Evolutionary conservation across 164 flowering plant genomes (phyloP), one percentile per base, ranked within the genome.

Genomic region (Houttuynia cordata): DNA sequence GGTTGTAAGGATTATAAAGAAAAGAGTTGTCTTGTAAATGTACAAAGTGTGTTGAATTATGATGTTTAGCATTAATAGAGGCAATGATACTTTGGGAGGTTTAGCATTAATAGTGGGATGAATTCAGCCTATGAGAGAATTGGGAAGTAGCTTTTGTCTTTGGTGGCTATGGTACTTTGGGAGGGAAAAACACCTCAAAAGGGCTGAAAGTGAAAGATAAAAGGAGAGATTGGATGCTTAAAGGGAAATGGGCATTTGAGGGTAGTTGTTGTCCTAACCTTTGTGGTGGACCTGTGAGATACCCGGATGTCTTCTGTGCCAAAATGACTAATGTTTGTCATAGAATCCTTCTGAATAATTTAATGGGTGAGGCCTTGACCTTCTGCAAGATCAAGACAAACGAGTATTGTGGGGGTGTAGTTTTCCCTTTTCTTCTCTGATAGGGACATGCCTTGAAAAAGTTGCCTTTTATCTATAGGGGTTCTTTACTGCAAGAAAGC

Each of bases 141-240:
- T 54, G 57, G 18, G 57, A 54, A 54, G 57, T 23, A 23, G 23
- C 37, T 13, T 30, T 55, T 45, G 64, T 47, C 51, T 56, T 23
- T 24, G 51, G 57, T 54, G 30, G 56, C 57, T 8, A 53, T 12
- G 30, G 15, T 6, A 24, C 57, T 23, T 24, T n/a, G 57, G 10
- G 23, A 53, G 55, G 56, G 15, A 54, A 54, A 54, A 17, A 8
- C 24, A 8, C 37, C 30, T 53, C 25, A 45, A 51, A 39, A 84
- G 86, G 80, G 71, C 69, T 73, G 81, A 81, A 81, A 80, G 82
- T 52, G 67, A 17, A 54, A 60, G 64, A 67, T 24, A 60, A 77
- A 83, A 75, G 69, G 77, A 53, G 58, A 75, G 92, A 80, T 84
- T 64, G 92, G 96, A 86, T 88, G 71, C 90, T 81, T 60, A 10